A percentile compares a stretch with the other conserved stretches of the same genome.
Conservation (phyloP, 768 basidiomycete genomes). For the Butyriboletus loyo region DNA sequence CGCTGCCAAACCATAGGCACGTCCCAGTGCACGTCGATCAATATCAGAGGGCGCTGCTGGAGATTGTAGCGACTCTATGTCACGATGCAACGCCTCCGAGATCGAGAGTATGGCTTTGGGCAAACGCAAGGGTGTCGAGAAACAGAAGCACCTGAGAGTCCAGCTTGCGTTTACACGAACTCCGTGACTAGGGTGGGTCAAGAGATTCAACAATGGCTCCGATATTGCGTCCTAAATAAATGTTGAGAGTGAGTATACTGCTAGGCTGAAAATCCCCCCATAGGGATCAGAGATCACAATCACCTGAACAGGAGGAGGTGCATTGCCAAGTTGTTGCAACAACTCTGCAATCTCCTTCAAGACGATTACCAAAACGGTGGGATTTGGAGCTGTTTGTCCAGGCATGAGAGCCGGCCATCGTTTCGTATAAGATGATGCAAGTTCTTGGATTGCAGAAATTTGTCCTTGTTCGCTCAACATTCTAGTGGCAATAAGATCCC, state of each 20-base stretch:
- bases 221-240: constrained; percentile 68
- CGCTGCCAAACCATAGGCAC: constrained; percentile 86
- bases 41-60: constrained; percentile 73
- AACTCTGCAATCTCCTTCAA: constrained; percentile 84
- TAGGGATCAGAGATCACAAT: constrained; percentile 6
- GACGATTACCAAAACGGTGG: constrained; percentile 67
- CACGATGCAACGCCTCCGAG: constrained; percentile 80
- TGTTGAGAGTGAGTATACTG: background rate
- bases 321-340: constrained; percentile 86
- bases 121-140: constrained; percentile 80
- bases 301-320: constrained; percentile 85
- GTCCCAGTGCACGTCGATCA: constrained; percentile 72
- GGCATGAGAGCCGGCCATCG: constrained; percentile 94
- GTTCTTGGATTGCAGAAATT: constrained; percentile 84
- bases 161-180: constrained; percentile 86
- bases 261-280: background rate
- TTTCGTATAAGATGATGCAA: constrained; percentile 78
- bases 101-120: constrained; percentile 75
- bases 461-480: constrained; percentile 94
- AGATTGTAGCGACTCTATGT: constrained; percentile 68
- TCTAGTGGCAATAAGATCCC: constrained; percentile 84
- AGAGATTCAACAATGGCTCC: constrained; percentile 80
- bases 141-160: constrained; percentile 88
- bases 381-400: constrained; percentile 67
- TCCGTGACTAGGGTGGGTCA: constrained; percentile 83